Evolutionary conservation across 495 filamentous ascomycete genomes (phyloP).

Genomic region (Xylaria intraflava): DNA sequence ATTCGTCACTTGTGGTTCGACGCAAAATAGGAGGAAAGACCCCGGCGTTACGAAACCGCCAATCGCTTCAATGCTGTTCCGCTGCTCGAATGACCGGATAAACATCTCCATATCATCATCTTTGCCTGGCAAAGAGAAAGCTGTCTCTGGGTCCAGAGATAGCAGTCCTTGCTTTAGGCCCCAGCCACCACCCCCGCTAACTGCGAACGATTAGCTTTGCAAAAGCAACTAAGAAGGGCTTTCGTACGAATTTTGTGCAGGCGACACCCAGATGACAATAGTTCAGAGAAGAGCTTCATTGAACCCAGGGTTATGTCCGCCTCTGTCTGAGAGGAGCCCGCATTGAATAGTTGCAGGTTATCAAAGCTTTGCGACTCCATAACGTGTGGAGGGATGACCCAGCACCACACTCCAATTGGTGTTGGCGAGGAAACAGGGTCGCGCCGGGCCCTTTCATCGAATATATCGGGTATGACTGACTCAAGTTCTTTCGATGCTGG

Average conservation of each 20-base stretch:
- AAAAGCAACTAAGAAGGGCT: not conserved
- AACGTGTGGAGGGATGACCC: slow-evolving; percentile 47
- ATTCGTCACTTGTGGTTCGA: slow-evolving; percentile 22
- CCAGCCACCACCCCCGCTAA: slow-evolving; percentile 90
- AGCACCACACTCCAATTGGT: slow-evolving; percentile 67
- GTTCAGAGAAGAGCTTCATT: slow-evolving; percentile 16
- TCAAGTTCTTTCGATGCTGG: slow-evolving; percentile 78
- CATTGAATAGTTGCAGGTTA: slow-evolving; percentile 15
- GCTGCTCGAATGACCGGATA: slow-evolving; percentile 23
- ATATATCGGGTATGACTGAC: slow-evolving; percentile 51
- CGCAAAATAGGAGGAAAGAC: slow-evolving; percentile 45
- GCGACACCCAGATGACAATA: slow-evolving; percentile 44
- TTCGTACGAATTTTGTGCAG: slow-evolving; percentile 54
- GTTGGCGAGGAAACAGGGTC: slow-evolving; percentile 23
- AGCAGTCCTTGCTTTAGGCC: slow-evolving; percentile 77
- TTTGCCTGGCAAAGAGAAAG: slow-evolving; percentile 22
- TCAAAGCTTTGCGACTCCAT: slow-evolving; percentile 13
- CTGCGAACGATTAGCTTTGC: slow-evolving; percentile 27
- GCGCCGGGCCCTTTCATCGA: slow-evolving; percentile 33
- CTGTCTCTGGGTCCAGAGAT: slow-evolving; percentile 68
- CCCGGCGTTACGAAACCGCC: slow-evolving; percentile 35
- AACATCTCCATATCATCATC: slow-evolving; percentile 27
- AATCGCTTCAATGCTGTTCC: slow-evolving; percentile 15
- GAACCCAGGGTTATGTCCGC: slow-evolving; percentile 10
- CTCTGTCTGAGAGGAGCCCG: slow-evolving; percentile 17